A percentile compares a stretch with the other conserved stretches of the same genome.
These are phyloP conservation scores for Blastobotrys arbuscula DNA, from an alignment of 1,139 yeast genomes.

Conservation along the genomic window DNA sequence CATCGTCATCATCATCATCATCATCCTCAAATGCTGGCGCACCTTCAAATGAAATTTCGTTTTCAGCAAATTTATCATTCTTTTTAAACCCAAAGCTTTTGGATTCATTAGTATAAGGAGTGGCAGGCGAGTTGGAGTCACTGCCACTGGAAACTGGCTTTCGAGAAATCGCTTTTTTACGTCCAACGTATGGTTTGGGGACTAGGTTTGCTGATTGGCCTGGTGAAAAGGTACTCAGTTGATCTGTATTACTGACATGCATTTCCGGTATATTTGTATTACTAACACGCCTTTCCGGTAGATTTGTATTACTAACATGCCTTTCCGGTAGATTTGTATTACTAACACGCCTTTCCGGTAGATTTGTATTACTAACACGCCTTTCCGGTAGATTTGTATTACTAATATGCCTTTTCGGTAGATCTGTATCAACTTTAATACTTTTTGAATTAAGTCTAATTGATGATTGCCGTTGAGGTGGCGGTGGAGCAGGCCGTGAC, in stretches of 20 bases:
- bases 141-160: constrained; percentile 22
- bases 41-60: constrained; percentile 63
- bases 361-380: background rate
- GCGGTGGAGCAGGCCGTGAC: constrained; percentile 70
- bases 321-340: background rate
- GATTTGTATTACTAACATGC: background rate
- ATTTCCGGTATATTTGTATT: background rate
- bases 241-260: background rate
- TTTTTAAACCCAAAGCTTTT: background rate
- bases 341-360: no score
- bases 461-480: constrained; percentile 27
- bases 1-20: constrained; percentile 40
- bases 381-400: constrained; percentile 13
- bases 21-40: constrained; percentile 54
- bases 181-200: constrained; percentile 27
- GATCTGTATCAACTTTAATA: background rate
- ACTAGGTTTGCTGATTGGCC: constrained; percentile 27
- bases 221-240: constrained; percentile 25
- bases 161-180: constrained; percentile 22
- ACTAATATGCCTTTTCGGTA: background rate
- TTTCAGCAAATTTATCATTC: constrained; percentile 51
- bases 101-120: constrained; percentile 4
- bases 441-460: constrained; percentile 1
- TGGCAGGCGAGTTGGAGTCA: constrained; percentile 10
- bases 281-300: background rate